Conservation (phyloP, 768 basidiomycete species). For the Phlebiopsis gigantea region DNA sequence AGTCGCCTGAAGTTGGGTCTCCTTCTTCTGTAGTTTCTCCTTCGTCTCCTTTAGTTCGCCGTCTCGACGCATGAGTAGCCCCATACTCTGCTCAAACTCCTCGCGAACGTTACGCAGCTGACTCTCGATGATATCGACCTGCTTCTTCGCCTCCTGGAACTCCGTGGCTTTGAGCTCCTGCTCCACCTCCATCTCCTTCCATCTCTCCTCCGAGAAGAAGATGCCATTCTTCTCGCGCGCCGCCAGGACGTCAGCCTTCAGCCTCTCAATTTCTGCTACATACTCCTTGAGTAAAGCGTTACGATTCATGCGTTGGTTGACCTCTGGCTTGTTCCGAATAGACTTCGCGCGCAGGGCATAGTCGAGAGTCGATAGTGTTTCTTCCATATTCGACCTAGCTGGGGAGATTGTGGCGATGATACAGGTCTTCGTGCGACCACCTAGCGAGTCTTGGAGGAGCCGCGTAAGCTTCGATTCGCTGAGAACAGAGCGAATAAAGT, state of each 20-base stretch:
- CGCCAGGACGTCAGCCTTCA: conserved; percentile 80
- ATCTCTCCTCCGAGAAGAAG: conserved; percentile 87
- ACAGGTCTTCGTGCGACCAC: conserved; percentile 94
- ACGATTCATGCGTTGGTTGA: conserved; percentile 92
- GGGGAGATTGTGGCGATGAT: conserved; percentile 97
- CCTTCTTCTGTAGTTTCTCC: conserved; percentile 47
- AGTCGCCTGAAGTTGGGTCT: conserved; percentile 46
- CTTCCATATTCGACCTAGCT: conserved; percentile 90
- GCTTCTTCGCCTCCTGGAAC: conserved; percentile 76
- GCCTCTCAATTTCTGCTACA: conserved; percentile 85
- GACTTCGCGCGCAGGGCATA: conserved; percentile 95
- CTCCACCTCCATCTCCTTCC: conserved; percentile 76
- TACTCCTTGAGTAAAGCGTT: conserved; percentile 93
- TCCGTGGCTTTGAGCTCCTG: conserved; percentile 75
- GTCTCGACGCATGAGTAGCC: conserved; percentile 66
- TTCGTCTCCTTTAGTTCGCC: conserved; percentile 66
- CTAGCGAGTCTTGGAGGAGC: conserved; percentile 96
- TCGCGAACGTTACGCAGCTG: conserved; percentile 77
- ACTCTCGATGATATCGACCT: conserved; percentile 77
- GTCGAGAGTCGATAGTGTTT: conserved; percentile 94
- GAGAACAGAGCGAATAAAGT: conserved; percentile 5
- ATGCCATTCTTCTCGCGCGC: conserved; percentile 96
- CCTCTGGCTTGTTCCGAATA: conserved; percentile 91
- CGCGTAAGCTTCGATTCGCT: conserved; percentile 98
- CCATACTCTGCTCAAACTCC: conserved; percentile 90